phyloP scores from a whole-genome alignment of 2,329 filamentous ascomycete species.

The Exophiala sp. region DNA sequence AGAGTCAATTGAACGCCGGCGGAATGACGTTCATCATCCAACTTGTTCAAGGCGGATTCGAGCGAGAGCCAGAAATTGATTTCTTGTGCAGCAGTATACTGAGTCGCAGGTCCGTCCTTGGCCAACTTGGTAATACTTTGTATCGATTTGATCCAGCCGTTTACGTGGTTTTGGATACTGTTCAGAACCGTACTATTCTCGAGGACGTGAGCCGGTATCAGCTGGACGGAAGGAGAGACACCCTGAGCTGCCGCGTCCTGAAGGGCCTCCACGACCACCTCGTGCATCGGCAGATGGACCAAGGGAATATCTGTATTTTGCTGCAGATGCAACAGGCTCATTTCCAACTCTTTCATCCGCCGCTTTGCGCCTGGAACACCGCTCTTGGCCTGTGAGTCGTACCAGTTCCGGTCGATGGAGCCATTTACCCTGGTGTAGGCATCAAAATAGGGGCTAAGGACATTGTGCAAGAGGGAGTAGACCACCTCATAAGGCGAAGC shows the following conservation, averaged over 20 bases:
- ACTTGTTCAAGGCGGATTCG: slow-evolving; percentile 86
- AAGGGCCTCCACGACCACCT: slow-evolving; percentile 77
- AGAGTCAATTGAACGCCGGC: slow-evolving; percentile 86
- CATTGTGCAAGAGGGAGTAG: slow-evolving; percentile 85
- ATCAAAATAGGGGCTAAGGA: slow-evolving; percentile 93
- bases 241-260: slow-evolving; percentile 66
- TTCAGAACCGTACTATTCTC: slow-evolving; percentile 91
- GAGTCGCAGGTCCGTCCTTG: slow-evolving; percentile 60
- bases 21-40: slow-evolving; percentile 80
- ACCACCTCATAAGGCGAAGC: slow-evolving; percentile 86
- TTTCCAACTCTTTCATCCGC: slow-evolving; percentile 87
- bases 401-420: slow-evolving; percentile 59
- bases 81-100: slow-evolving; percentile 83
- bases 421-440: slow-evolving; percentile 83
- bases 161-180: slow-evolving; percentile 85
- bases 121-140: slow-evolving; percentile 93
- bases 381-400: slow-evolving; percentile 84
- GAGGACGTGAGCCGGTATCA: slow-evolving; percentile 68
- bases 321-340: slow-evolving; percentile 83
- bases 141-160: slow-evolving; percentile 98
- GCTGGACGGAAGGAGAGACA: slow-evolving; percentile 66
- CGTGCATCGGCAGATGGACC: slow-evolving; percentile 78
- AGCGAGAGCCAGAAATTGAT: slow-evolving; percentile 99
- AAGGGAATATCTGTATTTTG: slow-evolving; percentile 98
- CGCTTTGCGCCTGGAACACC: slow-evolving; percentile 97